These are phyloP conservation scores for Lumnitzera littorea DNA, from an alignment of 345 rosid genomes.

Conservation along the genomic window DNA sequence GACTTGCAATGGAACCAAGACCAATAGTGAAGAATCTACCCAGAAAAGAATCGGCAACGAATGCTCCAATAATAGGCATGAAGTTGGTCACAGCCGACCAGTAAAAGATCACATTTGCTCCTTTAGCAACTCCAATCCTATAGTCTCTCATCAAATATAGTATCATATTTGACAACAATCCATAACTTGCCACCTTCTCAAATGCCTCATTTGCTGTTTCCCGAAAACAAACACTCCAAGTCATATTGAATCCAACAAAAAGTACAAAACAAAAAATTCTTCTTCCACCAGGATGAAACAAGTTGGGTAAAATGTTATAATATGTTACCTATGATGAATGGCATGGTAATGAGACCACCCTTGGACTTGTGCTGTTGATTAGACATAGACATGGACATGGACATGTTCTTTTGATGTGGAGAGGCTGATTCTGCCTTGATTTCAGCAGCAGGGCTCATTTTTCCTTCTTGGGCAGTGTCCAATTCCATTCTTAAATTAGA, in stretches of 20 bases:
- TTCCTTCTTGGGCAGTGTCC: constrained; percentile 8
- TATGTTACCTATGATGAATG: constrained; percentile 57
- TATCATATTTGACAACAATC: constrained; percentile 62
- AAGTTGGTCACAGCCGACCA: constrained; percentile 67
- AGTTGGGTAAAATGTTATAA: too few relatives aligned
- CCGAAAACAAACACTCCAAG: background rate
- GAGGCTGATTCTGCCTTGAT: constrained; percentile 13
- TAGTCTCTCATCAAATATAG: constrained; percentile 50
- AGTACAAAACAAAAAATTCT: background rate
- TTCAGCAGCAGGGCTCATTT: constrained; percentile 23
- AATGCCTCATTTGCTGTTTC: constrained; percentile 65
- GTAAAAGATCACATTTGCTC: constrained; percentile 48
- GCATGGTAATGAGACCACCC: constrained; percentile 74
- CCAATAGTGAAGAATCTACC: constrained; percentile 70
- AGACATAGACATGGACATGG: too few relatives aligned
- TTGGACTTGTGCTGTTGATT: constrained; percentile 12
- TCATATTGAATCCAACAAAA: background rate
- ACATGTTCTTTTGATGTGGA: too few relatives aligned
- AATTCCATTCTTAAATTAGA: too few relatives aligned
- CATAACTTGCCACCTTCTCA: constrained; percentile 80
- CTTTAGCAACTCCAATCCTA: constrained; percentile 44
- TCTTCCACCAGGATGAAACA: too few relatives aligned
- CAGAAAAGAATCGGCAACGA: constrained; percentile 60
- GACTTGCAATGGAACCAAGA: constrained; percentile 52
- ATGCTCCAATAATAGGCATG: constrained; percentile 62